Evolutionary conservation across 768 basidiomycete species (phyloP), one percentile per base, ranked within the genome.

Genomic region (Tricholoma saponaceum): DNA sequence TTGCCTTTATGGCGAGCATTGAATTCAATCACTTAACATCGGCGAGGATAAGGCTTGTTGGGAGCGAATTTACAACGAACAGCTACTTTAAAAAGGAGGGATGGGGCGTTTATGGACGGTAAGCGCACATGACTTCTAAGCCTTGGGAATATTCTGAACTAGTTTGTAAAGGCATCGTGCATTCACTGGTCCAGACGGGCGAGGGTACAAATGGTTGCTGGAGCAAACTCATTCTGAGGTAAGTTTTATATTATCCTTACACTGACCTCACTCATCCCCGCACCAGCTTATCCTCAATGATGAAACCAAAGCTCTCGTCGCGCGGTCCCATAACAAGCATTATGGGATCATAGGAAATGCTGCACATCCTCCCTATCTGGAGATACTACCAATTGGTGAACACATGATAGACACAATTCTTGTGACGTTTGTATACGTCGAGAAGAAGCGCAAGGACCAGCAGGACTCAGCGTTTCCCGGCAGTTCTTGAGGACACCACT

Each of bases 1-100:
- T 72, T 54, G 66, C 64, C 0, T 54, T 52, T 2, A 62, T 77
- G 4, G 77, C 68, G 6, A 58, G 68, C 52, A 74, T 78, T 0
- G 67, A 75, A 12, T 75, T 73, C 69, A 67, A 62, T n/a, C 1
- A 63, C 0, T 30, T 74, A 4, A 62, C 63, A 14, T 65, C 73
- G 2, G 66, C 71, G 6, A 68, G 54, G 43, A 66, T 76, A 30
- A 66, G 66, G 3, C 66, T 70, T 25, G 54, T 62, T 3, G 72
- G 67, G 4, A 51, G 53, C 18, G 69, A 67, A 14, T 56, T 72
- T 50, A 56, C 58, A 8, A 66, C 69, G 1, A 56, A 56, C 28
- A 56, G 59, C 1, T 74, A 70, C 43, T 65, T 69, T 51, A 57
- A 60, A 43, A 71, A 59, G 57, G 50, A 53, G 12, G 63, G 63